phyloP scores from a whole-genome alignment of 768 basidiomycete species.

The Tylopilus balloui region DNA sequence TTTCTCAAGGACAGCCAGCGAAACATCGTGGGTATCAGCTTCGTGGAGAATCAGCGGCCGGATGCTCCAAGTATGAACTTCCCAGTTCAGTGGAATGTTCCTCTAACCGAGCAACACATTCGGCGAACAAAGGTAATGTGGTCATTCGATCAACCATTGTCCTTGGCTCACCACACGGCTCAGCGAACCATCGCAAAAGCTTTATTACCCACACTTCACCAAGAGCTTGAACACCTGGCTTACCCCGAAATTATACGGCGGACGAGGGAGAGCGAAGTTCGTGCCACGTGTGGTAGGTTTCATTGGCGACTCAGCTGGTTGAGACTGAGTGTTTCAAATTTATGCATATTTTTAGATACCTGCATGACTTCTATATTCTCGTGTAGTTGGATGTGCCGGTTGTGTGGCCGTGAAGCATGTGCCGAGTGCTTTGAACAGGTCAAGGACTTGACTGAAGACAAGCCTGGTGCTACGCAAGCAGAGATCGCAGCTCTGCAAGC shows the following conservation, averaged over 20 bases:
- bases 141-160: constrained; percentile 1
- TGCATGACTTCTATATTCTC: constrained; percentile 94
- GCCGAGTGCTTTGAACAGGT: constrained; percentile 76
- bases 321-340: constrained; percentile 9
- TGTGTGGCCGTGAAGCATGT: constrained; percentile 88
- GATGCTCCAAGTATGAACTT: constrained; percentile 57
- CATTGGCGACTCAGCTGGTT: background rate
- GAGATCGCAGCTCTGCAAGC: constrained; percentile 48
- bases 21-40: constrained; percentile 63
- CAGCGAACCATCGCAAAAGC: constrained; percentile 67
- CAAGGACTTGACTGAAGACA: constrained; percentile 54
- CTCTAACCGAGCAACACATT: constrained; percentile 47
- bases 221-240: constrained; percentile 60
- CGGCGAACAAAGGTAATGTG: constrained; percentile 54
- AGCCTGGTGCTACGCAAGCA: constrained; percentile 41
- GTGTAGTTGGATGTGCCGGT: constrained; percentile 84
- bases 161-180: constrained; percentile 10
- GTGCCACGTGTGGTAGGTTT: constrained; percentile 76
- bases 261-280: constrained; percentile 74
- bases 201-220: constrained; percentile 59
- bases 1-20: constrained; percentile 61
- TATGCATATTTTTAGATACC: constrained; percentile 54
- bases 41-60: constrained; percentile 57
- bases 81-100: constrained; percentile 64
- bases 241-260: constrained; percentile 59